Evolutionary conservation across 768 basidiomycete species (phyloP), one percentile per base, ranked within the genome.

Genomic region (Sistotremastrum suecicum): DNA sequence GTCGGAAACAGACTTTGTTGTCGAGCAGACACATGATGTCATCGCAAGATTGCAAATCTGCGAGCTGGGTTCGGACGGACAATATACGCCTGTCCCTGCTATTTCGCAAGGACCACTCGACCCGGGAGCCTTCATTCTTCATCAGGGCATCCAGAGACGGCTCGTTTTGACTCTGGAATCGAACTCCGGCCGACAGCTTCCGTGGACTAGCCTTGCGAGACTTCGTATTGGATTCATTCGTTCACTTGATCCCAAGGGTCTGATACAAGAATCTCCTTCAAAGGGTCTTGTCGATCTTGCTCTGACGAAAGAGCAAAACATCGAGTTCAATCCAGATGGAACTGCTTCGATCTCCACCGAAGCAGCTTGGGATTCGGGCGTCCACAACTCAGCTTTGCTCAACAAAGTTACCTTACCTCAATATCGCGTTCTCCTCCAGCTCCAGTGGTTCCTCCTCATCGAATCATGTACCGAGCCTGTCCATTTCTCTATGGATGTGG

Each of bases 101-200:
- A 62, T 88, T 39, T 79, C 85, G 2, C 75, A 78, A 45, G 76
- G 79, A 11, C 65, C 65, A 47, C 69, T 88, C 44, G 91, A 94
- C 60, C 76, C 83, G 4, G 90, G 91, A 10, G 77, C 76, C 44
- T 94, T 95, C 63, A 77, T 76, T 48, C 69, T 98, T 12, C 91
- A 87, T 54, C 95, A 99, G 64, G 95, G 95, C 30, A 64, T 97
- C 29, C 95, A 99, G 59, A 73, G 95, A 20, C 77, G 86, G 8
- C 63, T 99, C 42, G 64, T 73, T 34, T 61, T 99, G 47, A 75
- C 74, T 0, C 66, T 98, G 33, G 78, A 78, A 10, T 94, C 87
- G 43, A 83, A 88, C 56, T 94, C 94, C 8, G 94, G 94, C 1
- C 75, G 73, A 37, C 83, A 92, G 51, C 72, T 97, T 44, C 86